These are phyloP conservation scores for Geotrichum reessii DNA, from an alignment of 1,139 yeast genomes.

Conservation along the genomic window DNA sequence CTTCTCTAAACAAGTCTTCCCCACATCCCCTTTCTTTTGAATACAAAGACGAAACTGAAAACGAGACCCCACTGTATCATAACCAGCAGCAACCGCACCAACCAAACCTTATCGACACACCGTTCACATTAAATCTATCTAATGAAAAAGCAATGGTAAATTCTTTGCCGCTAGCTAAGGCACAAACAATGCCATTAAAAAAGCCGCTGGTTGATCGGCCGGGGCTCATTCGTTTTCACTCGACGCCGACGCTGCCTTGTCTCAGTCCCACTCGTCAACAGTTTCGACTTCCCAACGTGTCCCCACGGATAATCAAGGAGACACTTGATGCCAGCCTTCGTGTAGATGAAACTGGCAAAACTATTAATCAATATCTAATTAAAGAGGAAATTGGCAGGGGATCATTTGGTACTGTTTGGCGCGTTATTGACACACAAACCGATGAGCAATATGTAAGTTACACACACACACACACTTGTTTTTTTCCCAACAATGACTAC, in stretches of 20 bases:
- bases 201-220: conserved; percentile 23
- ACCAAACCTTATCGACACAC: not conserved
- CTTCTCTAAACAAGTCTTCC: conserved; percentile 4
- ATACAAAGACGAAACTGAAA: conserved; percentile 6
- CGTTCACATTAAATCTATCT: not conserved
- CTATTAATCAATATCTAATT: conserved; percentile 50
- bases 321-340: conserved; percentile 36
- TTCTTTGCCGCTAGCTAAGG: not conserved
- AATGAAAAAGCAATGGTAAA: not conserved
- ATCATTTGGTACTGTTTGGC: conserved; percentile 82
- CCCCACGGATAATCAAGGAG: conserved; percentile 37
- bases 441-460: conserved; percentile 27
- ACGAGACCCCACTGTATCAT: not conserved
- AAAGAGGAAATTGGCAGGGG: conserved; percentile 73
- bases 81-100: not conserved
- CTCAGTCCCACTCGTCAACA: conserved; percentile 37
- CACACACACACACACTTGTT: too few relatives aligned
- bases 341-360: conserved; percentile 34
- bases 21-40: conserved; percentile 15
- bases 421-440: conserved; percentile 59
- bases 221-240: conserved; percentile 30
- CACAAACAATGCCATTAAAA: not conserved
- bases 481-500: not conserved
- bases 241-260: conserved; percentile 32
- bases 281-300: conserved; percentile 34